A percentile compares a stretch with the other conserved stretches of the same genome.
phyloP scores from a whole-genome alignment of 495 filamentous ascomycete species.

The Hyaloscypha bicolor region DNA sequence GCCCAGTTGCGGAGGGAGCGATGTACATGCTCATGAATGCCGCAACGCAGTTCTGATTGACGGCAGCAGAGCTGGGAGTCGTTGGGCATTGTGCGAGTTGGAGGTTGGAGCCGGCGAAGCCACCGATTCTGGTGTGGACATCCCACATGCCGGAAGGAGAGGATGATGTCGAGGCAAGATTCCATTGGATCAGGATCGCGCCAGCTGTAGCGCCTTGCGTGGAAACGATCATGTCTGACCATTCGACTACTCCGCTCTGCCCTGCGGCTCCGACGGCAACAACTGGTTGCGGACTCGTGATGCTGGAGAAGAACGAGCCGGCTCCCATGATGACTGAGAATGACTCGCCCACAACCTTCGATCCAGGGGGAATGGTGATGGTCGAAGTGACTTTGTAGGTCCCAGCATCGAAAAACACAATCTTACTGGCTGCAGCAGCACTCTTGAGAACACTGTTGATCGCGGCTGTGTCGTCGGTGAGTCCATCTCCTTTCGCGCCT shows the following conservation, averaged over 20 bases:
- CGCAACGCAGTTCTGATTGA: slow-evolving; percentile 53
- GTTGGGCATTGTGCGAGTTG: slow-evolving; percentile 61
- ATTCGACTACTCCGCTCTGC: slow-evolving; percentile 25
- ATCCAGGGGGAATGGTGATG: slow-evolving; percentile 46
- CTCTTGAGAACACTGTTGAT: slow-evolving; percentile 12
- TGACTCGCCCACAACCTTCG: slow-evolving; percentile 50
- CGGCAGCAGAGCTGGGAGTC: slow-evolving; percentile 27
- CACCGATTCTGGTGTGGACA: slow-evolving; percentile 71
- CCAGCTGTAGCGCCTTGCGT: slow-evolving; percentile 62
- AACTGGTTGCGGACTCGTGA: slow-evolving; percentile 40
- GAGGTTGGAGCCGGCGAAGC: slow-evolving; percentile 68
- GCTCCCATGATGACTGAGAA: slow-evolving; percentile 46
- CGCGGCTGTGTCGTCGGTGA: slow-evolving; percentile 53
- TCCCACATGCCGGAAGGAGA: slow-evolving; percentile 63
- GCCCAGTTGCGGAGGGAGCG: slow-evolving; percentile 49
- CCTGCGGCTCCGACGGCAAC: slow-evolving; percentile 32
- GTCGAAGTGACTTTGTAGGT: slow-evolving; percentile 51
- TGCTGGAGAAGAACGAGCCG: slow-evolving; percentile 43
- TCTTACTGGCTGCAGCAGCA: slow-evolving; percentile 10
- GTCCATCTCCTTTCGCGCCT: slow-evolving; percentile 51
- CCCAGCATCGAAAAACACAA: slow-evolving; percentile 50
- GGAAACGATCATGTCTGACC: slow-evolving; percentile 27
- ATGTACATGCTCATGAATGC: slow-evolving; percentile 72
- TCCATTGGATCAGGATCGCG: slow-evolving; percentile 61
- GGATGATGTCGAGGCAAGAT: slow-evolving; percentile 10